Evolutionary conservation across 1,139 yeast genomes (phyloP), one percentile per base, ranked within the genome.

Genomic region (Wickerhamomyces sp.): DNA sequence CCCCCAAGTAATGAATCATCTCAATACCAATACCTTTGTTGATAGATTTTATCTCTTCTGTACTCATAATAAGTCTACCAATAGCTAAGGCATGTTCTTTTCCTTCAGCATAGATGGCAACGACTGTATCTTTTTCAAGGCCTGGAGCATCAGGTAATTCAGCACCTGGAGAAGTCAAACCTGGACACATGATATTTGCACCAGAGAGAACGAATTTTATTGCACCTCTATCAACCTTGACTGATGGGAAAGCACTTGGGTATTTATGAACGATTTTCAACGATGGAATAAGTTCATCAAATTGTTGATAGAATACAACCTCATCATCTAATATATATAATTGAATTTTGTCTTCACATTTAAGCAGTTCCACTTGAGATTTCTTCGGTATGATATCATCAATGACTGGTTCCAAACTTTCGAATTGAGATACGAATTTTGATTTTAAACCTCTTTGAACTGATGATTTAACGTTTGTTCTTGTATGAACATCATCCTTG

Each of bases 111-210:
- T 84, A 85, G 35, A 91, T 78, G 9, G 88, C 76, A 34, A 91
- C 96, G 36, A 88, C 76, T 26, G 81, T 74, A 46, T 78, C 95
- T 57, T 78, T 73, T 43, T 80, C 81, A 59, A 75, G 67, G 18
- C 77, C 75, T 30, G 77, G 73, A 32, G 79, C 75, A 30, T 84
- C 93, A 13, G 98, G 97, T 51, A 91, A 71, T 48, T 71, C 67
- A 30, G 96, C 98, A 39, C 98, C 98, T 10, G 87, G 76, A 18
- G 96, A 87, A 0, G 98, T 91, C 54, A 91, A 74, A 27, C 99
- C 99, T 6, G 98, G 98, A 68, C 98, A 91, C 97, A 90, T 91
- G 58, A 91, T 86, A 61, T 90, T 90, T 33, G 97, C 97, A 45
- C 98, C 98, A 2, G 95, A 85, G 34, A 91, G 71, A 26, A 91